Base-by-base conservation (phyloP, 2,329 filamentous ascomycete species). In the Beauveria varroae region DNA sequence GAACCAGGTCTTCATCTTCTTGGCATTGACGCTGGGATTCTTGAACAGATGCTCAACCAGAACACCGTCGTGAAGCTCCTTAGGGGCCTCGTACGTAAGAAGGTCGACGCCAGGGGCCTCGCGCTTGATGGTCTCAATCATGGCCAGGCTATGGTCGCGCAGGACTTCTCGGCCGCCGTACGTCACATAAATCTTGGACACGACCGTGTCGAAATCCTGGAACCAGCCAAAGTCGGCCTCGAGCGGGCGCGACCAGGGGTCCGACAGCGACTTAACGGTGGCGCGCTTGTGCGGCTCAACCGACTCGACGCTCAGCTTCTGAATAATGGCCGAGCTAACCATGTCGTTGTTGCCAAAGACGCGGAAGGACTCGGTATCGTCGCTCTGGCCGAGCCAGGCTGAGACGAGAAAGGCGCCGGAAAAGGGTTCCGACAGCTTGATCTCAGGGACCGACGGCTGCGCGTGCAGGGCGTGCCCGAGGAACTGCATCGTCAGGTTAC, bases 1-100 rank as follows among this genome's bases (percentile, higher is more conserved):
- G 63, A 67, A 68, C 73, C 73, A 75, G 0, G 63, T 66, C 62
- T 66, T 69, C 72, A 74, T 73, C 46, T 67, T 61, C 16, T 62
- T 63, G 5, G 69, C 73, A 7, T 71, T 71, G 34, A 67, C 64
- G 2, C 69, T 72, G 4, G 68, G 64, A 1, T 64, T 46, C 10
- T 63, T 62, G 18, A 60, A 53, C 34, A 67, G 52, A 5, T 67
- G 68, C 62, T 74, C 71, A 10, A 74, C 46, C 20, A 72, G 40
- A 10, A 75, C 68, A 47, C 71, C 73, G 20, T 74, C 73, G 28
- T 63, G 61, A 10, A 57, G 43, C 7, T 46, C 57, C 43, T 46
- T 50, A 0, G 43, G 55, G 6, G 49, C 50, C 56, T 63, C 50
- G 10, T 60, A 57, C 1, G 28, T 30, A 16, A 49, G 5, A 10